Conservation (phyloP, 345 rosid genomes). For the Murraya koenigii region DNA sequence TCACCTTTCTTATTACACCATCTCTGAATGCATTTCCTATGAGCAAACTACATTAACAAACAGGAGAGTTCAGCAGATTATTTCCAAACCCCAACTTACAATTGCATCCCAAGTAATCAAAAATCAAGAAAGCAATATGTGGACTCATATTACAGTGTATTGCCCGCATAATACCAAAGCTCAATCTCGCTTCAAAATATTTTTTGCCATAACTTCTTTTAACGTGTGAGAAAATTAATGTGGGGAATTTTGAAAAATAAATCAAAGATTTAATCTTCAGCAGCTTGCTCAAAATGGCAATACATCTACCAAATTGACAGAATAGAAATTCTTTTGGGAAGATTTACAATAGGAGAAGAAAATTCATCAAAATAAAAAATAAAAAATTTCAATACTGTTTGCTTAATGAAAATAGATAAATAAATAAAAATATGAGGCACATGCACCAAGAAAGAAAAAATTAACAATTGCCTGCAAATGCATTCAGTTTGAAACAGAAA, state of each 20-base stretch:
- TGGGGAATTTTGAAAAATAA: background rate
- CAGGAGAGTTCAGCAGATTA: conserved; percentile 6
- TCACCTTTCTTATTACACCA: conserved; percentile 76
- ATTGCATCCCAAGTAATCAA: background rate
- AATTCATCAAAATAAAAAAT: background rate
- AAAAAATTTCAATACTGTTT: background rate
- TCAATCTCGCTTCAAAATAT: background rate
- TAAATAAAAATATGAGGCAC: background rate
- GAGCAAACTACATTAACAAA: conserved; percentile 50
- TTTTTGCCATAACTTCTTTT: background rate
- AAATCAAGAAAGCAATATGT: background rate
- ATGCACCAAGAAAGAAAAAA: background rate
- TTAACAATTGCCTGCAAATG: background rate
- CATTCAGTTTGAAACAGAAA: background rate
- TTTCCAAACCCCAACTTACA: background rate
- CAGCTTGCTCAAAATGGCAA: no score
- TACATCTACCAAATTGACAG: background rate
- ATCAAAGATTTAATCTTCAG: no score
- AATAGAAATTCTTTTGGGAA: background rate
- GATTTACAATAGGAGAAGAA: background rate
- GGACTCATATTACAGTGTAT: background rate
- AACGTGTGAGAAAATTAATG: background rate
- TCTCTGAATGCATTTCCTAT: conserved; percentile 66
- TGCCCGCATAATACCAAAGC: background rate
- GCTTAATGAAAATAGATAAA: background rate